These are phyloP conservation scores for Mucuna pruriens DNA, from an alignment of 306 rosid species.

Conservation along the genomic window DNA sequence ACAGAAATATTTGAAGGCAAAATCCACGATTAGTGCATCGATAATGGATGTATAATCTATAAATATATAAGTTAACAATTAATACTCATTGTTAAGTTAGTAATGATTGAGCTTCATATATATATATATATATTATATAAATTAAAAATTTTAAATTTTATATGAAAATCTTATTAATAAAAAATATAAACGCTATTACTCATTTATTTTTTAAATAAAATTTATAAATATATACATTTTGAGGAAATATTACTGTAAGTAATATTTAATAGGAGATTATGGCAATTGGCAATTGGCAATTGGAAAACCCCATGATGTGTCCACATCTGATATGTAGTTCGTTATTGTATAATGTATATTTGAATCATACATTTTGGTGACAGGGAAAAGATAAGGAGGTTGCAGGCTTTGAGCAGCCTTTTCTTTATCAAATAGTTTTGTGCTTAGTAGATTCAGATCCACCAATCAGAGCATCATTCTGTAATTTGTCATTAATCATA, in stretches of 20 bases:
- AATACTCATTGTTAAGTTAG: too few species aligned
- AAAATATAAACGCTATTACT: too few species aligned
- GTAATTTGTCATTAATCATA: slow-evolving; percentile 33
- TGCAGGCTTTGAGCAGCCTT: slow-evolving; percentile 33
- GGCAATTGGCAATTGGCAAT: not conserved
- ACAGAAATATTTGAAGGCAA: not conserved
- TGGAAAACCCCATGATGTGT: not conserved
- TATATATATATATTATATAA: too few species aligned
- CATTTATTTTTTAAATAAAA: too few species aligned
- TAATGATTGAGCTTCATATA: too few species aligned
- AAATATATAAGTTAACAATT: too few species aligned
- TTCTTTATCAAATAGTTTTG: slow-evolving; percentile 32
- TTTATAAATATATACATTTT: too few species aligned
- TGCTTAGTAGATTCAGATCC: slow-evolving; percentile 70
- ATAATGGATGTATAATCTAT: not conserved
- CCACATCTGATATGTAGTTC: not conserved
- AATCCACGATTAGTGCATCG: slow-evolving; percentile 27
- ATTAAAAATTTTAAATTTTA: too few species aligned
- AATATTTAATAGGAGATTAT: not conserved
- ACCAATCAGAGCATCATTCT: slow-evolving; percentile 46
- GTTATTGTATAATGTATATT: not conserved
- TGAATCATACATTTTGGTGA: slow-evolving; percentile 30
- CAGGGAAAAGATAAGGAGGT: not conserved
- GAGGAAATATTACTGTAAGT: not conserved
- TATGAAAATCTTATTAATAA: too few species aligned